Conservation (phyloP, 202 grass and related monocot genomes). For the Eragrostis tef region DNA sequence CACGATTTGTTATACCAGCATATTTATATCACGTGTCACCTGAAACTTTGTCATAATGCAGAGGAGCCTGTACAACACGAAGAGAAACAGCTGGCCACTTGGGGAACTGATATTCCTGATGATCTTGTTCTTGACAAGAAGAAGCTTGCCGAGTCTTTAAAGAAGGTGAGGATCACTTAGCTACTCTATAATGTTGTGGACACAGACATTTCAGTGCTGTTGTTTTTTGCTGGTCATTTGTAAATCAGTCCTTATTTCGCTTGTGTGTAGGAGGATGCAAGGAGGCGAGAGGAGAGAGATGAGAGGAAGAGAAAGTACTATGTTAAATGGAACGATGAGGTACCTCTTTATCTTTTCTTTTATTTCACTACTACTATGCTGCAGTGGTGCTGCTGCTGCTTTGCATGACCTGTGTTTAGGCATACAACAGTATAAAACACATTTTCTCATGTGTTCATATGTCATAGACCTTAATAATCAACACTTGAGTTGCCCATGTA, state of each 20-base stretch:
- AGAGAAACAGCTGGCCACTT: conserved; percentile 71
- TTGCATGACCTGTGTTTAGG: not conserved
- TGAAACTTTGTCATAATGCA: conserved; percentile 36
- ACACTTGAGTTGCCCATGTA: not conserved
- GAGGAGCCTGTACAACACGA: conserved; percentile 60
- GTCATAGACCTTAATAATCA: not conserved
- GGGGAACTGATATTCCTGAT: conserved; percentile 81
- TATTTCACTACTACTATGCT: not conserved
- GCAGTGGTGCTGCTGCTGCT: too few species aligned
- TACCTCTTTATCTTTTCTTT: not conserved
- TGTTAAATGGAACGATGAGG: conserved; percentile 79
- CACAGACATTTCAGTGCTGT: not conserved
- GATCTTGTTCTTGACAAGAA: conserved; percentile 84
- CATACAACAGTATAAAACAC: not conserved
- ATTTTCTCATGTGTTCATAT: not conserved
- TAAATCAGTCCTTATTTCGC: conserved; percentile 23
- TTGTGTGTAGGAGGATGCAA: conserved; percentile 65
- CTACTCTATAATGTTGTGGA: not conserved
- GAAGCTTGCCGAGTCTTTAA: conserved; percentile 69
- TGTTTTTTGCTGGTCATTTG: not conserved
- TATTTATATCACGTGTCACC: not conserved
- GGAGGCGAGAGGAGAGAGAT: conserved; percentile 76
- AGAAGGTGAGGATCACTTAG: conserved; percentile 59
- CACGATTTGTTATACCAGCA: not conserved
- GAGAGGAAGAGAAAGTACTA: conserved; percentile 88